These are phyloP conservation scores for Capsicum rhomboideum DNA, from an alignment of 257 asterid genomes.

Conservation along the genomic window DNA sequence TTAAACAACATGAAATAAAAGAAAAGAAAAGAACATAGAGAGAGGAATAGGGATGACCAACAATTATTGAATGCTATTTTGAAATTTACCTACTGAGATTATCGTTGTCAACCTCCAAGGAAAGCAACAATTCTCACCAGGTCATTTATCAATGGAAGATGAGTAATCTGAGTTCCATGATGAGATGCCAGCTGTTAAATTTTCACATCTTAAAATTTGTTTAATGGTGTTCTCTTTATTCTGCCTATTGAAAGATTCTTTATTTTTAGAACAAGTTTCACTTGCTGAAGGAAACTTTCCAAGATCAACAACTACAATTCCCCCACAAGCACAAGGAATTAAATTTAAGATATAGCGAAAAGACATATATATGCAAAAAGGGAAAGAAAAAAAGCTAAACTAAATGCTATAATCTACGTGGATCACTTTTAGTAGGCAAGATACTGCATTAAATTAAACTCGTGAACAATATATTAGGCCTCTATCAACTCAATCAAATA, in stretches of 20 bases:
- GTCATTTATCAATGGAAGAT: slow-evolving; percentile 30
- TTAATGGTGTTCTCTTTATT: slow-evolving; percentile 38
- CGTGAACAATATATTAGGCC: background rate
- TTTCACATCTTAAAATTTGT: slow-evolving; percentile 36
- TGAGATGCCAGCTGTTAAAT: slow-evolving; percentile 55
- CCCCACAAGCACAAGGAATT: background rate
- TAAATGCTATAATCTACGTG: background rate
- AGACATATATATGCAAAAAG: background rate
- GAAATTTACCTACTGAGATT: slow-evolving; percentile 66
- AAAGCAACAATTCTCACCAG: slow-evolving; percentile 40
- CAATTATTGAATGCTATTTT: background rate
- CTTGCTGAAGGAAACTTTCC: slow-evolving; percentile 43
- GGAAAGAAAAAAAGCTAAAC: background rate
- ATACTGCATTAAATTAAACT: background rate
- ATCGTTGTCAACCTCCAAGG: slow-evolving; percentile 60
- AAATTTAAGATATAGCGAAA: background rate
- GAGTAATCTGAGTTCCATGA: slow-evolving; percentile 35
- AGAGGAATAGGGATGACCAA: background rate
- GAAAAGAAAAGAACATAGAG: background rate
- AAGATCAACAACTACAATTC: slow-evolving; percentile 32
- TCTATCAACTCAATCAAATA: background rate
- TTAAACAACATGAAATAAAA: background rate
- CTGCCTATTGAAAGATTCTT: slow-evolving; percentile 7
- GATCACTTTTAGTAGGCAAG: background rate
- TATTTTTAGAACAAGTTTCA: slow-evolving; percentile 15